These are phyloP conservation scores for Saccharomyces uvarum DNA, from an alignment of 1,139 yeast species.

Conservation along the genomic window DNA sequence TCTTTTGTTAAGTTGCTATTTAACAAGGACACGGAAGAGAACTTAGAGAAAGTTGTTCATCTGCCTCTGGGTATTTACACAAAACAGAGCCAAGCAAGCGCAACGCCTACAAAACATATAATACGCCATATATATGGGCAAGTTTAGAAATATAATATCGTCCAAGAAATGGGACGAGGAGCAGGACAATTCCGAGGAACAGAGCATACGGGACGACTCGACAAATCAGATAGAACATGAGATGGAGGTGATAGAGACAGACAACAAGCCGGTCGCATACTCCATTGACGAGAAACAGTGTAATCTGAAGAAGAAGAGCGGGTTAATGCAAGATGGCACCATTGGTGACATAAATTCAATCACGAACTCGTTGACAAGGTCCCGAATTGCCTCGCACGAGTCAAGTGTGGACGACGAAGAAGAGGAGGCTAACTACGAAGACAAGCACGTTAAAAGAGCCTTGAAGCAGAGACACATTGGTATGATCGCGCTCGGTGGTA, in stretches of 20 bases:
- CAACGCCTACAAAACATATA: background rate
- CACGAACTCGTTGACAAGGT: conserved; percentile 9
- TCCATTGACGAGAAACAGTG: background rate
- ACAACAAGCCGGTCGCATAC: background rate
- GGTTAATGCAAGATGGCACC: background rate
- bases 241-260: conserved; percentile 1
- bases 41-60: background rate
- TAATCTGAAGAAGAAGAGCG: background rate
- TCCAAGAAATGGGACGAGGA: background rate
- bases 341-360: conserved; percentile 6
- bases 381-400: conserved; percentile 4
- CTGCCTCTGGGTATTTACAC: background rate
- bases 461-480: conserved; percentile 54
- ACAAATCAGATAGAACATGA: background rate
- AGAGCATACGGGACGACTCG: background rate
- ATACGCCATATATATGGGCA: background rate
- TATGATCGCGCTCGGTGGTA: conserved; percentile 62
- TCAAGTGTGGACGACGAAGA: conserved; percentile 16
- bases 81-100: background rate
- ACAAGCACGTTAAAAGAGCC: conserved; percentile 40
- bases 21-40: background rate
- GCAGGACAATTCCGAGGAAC: background rate
- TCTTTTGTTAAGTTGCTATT: background rate
- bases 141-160: background rate
- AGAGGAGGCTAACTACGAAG: conserved; percentile 32